Conservation (phyloP, 2,329 filamentous ascomycete genomes). For the Exophiala mesophila region DNA sequence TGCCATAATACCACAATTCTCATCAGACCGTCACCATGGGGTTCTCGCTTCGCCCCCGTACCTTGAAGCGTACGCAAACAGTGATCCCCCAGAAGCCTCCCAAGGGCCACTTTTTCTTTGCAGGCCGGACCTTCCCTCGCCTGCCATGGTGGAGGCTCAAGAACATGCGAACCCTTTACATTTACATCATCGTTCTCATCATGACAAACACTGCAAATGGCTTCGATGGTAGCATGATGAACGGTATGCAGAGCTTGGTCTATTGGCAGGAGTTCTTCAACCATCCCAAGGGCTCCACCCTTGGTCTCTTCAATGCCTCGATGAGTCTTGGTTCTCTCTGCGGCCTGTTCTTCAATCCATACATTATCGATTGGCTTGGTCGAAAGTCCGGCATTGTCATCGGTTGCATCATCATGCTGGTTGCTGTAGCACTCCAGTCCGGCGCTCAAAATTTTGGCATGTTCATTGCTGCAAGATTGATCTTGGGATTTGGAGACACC, state of each 20-base stretch:
- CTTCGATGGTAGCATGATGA: conserved; percentile 50
- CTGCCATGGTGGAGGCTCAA: conserved; percentile 29
- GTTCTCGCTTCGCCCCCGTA: background rate
- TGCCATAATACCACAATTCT: too few species aligned
- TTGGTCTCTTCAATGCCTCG: conserved; percentile 25
- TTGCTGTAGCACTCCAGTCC: conserved; percentile 29
- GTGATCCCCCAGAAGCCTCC: conserved; percentile 12
- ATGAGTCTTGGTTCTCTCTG: conserved; percentile 25
- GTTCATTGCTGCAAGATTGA: conserved; percentile 29
- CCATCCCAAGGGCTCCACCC: conserved; percentile 28
- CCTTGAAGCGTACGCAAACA: background rate
- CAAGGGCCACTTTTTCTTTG: conserved; percentile 28
- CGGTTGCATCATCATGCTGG: conserved; percentile 19
- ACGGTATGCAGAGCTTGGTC: conserved; percentile 43
- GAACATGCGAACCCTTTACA: conserved; percentile 31
- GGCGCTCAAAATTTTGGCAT: conserved; percentile 28
- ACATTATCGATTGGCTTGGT: conserved; percentile 23
- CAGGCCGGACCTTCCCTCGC: conserved; percentile 27
- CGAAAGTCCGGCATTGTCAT: conserved; percentile 23
- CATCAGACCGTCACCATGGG: background rate
- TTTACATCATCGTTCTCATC: conserved; percentile 31
- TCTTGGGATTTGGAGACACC: conserved; percentile 30
- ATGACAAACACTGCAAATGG: conserved; percentile 35
- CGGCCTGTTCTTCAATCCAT: conserved; percentile 23
- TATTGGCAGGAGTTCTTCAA: conserved; percentile 40